Conservation (phyloP, 192 early-diverging fungal species). For the Entomortierella chlamydospora region DNA sequence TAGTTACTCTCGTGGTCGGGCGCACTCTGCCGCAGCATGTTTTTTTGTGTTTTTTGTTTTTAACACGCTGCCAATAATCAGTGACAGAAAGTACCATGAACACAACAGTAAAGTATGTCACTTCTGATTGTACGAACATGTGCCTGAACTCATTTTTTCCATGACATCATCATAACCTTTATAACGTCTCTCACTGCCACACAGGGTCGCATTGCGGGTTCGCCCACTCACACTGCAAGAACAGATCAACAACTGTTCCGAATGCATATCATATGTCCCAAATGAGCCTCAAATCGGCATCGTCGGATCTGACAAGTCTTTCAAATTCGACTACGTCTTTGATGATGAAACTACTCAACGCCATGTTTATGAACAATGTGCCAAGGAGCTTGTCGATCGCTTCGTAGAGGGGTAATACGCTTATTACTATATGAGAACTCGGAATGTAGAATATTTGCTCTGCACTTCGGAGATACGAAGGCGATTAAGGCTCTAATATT, state of each 20-base stretch:
- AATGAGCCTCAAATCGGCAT: slow-evolving; percentile 74
- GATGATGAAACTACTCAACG: slow-evolving; percentile 62
- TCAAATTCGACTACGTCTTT: slow-evolving; percentile 81
- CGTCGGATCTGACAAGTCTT: slow-evolving; percentile 68
- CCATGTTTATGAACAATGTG: slow-evolving; percentile 67
- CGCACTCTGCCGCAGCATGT: not conserved
- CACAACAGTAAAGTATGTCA: slow-evolving; percentile 43
- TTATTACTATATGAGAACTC: too few relatives aligned
- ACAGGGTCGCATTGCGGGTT: slow-evolving; percentile 81
- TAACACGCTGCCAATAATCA: not conserved
- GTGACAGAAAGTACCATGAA: slow-evolving; percentile 40
- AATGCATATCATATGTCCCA: slow-evolving; percentile 68
- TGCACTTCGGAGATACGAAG: not conserved
- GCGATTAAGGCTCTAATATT: not conserved
- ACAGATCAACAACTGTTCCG: slow-evolving; percentile 67
- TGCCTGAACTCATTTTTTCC: not conserved
- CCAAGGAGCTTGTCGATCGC: slow-evolving; percentile 69
- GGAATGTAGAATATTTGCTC: too few relatives aligned
- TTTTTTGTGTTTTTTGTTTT: too few relatives aligned
- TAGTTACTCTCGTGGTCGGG: too few relatives aligned
- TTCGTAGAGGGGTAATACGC: slow-evolving; percentile 85
- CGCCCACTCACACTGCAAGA: slow-evolving; percentile 85
- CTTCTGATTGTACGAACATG: not conserved
- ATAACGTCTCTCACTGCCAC: not conserved
- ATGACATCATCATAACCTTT: not conserved